Conservation (phyloP, 2,329 filamentous ascomycete genomes). For the Clarireedia sp. region DNA sequence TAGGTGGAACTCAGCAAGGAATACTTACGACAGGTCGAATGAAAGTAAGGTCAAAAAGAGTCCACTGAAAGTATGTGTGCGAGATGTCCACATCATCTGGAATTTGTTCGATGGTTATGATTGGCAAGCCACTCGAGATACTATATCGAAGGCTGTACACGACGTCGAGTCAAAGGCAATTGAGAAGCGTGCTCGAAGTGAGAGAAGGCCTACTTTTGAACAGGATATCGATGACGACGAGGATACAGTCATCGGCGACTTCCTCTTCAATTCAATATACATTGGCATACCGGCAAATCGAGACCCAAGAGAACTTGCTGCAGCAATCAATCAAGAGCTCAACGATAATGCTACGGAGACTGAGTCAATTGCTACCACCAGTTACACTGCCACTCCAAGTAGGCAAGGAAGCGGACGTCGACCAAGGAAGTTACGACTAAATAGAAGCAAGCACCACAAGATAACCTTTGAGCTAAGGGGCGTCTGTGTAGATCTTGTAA, state of each 20-base stretch:
- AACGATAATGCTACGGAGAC: slow-evolving; percentile 84
- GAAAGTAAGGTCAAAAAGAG: slow-evolving; percentile 53
- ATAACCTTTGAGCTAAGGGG: slow-evolving; percentile 90
- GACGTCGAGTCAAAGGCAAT: slow-evolving; percentile 77
- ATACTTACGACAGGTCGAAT: slow-evolving; percentile 63
- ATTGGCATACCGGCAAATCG: slow-evolving; percentile 84
- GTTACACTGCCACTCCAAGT: slow-evolving; percentile 51
- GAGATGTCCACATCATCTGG: slow-evolving; percentile 92
- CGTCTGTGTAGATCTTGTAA: slow-evolving; percentile 71
- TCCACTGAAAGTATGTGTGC: slow-evolving; percentile 69
- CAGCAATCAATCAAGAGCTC: slow-evolving; percentile 79
- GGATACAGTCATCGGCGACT: slow-evolving; percentile 84
- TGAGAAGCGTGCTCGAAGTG: slow-evolving; percentile 59
- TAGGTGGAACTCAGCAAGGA: slow-evolving; percentile 71
- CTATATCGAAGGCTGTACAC: slow-evolving; percentile 80
- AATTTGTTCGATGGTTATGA: slow-evolving; percentile 97
- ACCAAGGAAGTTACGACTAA: slow-evolving; percentile 59
- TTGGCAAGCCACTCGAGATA: slow-evolving; percentile 80
- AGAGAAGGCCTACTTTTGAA: slow-evolving; percentile 42
- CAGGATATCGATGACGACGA: slow-evolving; percentile 74
- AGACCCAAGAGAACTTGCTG: slow-evolving; percentile 73
- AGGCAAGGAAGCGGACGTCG: slow-evolving; percentile 35
- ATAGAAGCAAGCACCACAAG: slow-evolving; percentile 85
- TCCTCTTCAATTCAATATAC: slow-evolving; percentile 97
- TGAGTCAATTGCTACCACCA: slow-evolving; percentile 76